Evolutionary conservation across 768 basidiomycete species (phyloP), one percentile per base, ranked within the genome.

Genomic region (Kwoniella dendrophila): DNA sequence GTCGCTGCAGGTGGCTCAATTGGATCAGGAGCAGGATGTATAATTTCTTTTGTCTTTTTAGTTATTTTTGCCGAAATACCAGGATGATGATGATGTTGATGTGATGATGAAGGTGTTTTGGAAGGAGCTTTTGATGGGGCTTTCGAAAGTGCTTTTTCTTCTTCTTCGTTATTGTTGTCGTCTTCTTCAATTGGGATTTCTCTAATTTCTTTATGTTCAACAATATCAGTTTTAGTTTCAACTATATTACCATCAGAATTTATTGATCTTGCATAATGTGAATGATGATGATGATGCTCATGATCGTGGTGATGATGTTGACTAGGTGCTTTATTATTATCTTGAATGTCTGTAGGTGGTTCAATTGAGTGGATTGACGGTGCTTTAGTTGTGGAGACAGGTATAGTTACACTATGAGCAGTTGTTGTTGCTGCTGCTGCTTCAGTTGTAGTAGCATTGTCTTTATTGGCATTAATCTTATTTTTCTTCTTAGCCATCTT

Each of bases 211-310:
- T 55, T 47, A 18, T 40, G 48, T 27, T 64, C 63, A 11, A 59
- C 57, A 33, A 65, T 56, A 8, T 60, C 58, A 3, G 43, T 56
- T 11, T 55, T 59, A n/a, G 63, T 65, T 40, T 65, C 63, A 18
- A 40, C 49, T 22, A 65, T 40, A 14, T 54, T 60, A 30, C 56
- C 54, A 14, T 57, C 49, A 22, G 50, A 62, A 38, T 58, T 57
- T 32, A 71, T 63, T 6, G 56, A 59, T n/a, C 70, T 41, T 24
- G 62, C 70, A 56, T 72, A 72, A 54, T 72, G 70, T 45, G 64
- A 68, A 49, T 71, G 70, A 51, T 68, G 67, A 49, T 71, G 70
- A 36, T 71, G 69, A 50, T 71, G 67, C 34, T 71, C 60, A 59
- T 71, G 70, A 22, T 68, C 60, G 62, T 71, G 70, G 29, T 66